Base-by-base conservation (phyloP, 768 basidiomycete genomes). In the Kwoniella heveanensis region DNA sequence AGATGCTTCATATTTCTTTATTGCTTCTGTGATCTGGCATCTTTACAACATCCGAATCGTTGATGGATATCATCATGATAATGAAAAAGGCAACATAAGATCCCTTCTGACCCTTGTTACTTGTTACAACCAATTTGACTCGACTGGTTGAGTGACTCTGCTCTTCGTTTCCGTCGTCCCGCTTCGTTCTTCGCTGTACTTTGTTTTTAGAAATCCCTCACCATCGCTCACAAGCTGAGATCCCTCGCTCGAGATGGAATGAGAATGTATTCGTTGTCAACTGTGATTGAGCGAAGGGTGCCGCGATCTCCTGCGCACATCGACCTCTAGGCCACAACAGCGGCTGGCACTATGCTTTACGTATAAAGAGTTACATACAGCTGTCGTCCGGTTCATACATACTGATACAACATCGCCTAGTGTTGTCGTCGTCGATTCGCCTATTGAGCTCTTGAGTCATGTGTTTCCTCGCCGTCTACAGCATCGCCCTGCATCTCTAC, bases 1-100 rank as follows among this genome's bases (percentile, higher is more conserved):
- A 53, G 64, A 59, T 66, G 36, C 55, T 58, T 1, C 48, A 15
- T 21, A 26, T n/a, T 57, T 39, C n/a, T 55, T 29, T 44, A 22
- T 26, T n/a, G 32, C 36, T 55, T 24, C 54, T 36, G 48, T 58
- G 57, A 58, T 47, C 57, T 30, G 49, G 27, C n/a, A n/a, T 44
- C n/a, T 27, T 58, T 39, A 21, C 49, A 26, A 58, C 17, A 30
- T 30, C 7, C 6, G 36, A 49, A n/a, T 46, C 17, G 10, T 49
- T 24, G 22, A 49, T 49, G 25, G 10, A 26, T 22, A 24, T 26
- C 48, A 19, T 49, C 25, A 49, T 49, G 15, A 22, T 49, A 3
- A 10, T 3, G 17, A 44, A 17, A 44, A 44, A 44, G 15, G 15
- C 9, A 44, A 44, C 9, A 10, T 2, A 15, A 50, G 48, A 24